A percentile compares a stretch with the other conserved stretches of the same genome.
Conservation (phyloP, 2,329 filamentous ascomycete genomes). For the Hypoxylon sp. region DNA sequence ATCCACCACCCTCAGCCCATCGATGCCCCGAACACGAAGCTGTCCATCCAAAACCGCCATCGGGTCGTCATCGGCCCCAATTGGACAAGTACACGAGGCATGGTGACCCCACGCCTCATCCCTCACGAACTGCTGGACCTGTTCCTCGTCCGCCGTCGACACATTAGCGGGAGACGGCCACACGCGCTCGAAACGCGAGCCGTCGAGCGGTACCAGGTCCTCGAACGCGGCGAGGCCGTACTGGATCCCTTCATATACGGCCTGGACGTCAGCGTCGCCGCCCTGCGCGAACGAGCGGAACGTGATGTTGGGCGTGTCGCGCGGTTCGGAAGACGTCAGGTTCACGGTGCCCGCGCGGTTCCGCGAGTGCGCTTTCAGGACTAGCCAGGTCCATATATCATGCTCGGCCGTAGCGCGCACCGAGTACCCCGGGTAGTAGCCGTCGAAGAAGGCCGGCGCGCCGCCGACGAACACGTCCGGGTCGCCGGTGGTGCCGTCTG, state of each 20-base stretch:
- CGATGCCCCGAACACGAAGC: slow-evolving; percentile 57
- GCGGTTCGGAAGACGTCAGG: slow-evolving; percentile 38
- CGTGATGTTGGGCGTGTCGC: slow-evolving; percentile 37
- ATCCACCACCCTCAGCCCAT: slow-evolving; percentile 66
- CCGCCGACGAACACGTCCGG: slow-evolving; percentile 39
- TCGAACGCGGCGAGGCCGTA: slow-evolving; percentile 32
- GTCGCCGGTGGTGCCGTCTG: slow-evolving; percentile 11
- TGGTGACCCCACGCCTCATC: slow-evolving; percentile 66
- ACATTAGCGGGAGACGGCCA: slow-evolving; percentile 31
- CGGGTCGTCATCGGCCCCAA: slow-evolving; percentile 62
- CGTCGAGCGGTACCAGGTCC: slow-evolving; percentile 37
- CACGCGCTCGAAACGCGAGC: slow-evolving; percentile 35
- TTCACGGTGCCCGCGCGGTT: slow-evolving; percentile 43
- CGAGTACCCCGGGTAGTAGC: slow-evolving; percentile 38
- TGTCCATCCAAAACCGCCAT: slow-evolving; percentile 65
- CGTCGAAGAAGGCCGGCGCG: slow-evolving; percentile 34
- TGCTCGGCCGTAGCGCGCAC: slow-evolving; percentile 16
- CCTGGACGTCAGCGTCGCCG: slow-evolving; percentile 36
- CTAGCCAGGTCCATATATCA: slow-evolving; percentile 38
- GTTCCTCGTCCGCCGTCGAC: slow-evolving; percentile 49
- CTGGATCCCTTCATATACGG: slow-evolving; percentile 37
- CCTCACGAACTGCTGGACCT: slow-evolving; percentile 59
- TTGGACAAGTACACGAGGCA: slow-evolving; percentile 63
- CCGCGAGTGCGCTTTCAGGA: slow-evolving; percentile 42
- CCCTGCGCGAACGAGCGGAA: slow-evolving; percentile 37